Conservation (phyloP, 441 rosid species). For the Melastoma candidum region DNA sequence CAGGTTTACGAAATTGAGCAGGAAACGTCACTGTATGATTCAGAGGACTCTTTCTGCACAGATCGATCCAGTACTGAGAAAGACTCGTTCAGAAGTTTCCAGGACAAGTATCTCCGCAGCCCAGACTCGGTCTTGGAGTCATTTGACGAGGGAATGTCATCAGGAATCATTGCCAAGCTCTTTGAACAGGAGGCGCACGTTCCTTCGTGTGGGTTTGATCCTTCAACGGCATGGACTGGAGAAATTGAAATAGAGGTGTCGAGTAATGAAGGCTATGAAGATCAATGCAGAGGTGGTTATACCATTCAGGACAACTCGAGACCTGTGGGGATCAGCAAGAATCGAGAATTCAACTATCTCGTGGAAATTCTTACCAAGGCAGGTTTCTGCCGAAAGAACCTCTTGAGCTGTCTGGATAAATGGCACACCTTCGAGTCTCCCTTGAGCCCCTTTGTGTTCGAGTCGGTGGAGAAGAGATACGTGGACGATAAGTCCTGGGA, state of each 20-base stretch:
- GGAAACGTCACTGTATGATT: slow-evolving; percentile 24
- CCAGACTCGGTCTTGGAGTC: slow-evolving; percentile 80
- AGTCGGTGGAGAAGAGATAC: slow-evolving; percentile 67
- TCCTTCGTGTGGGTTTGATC: background rate
- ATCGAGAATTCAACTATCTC: slow-evolving; percentile 54
- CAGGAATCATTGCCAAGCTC: slow-evolving; percentile 20
- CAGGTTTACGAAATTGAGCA: slow-evolving; percentile 10
- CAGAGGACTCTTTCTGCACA: slow-evolving; percentile 34
- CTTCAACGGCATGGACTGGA: slow-evolving; percentile 39
- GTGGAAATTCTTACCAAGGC: slow-evolving; percentile 56
- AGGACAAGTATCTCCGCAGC: slow-evolving; percentile 56
- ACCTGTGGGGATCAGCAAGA: slow-evolving; percentile 28
- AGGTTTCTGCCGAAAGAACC: slow-evolving; percentile 25
- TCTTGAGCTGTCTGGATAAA: slow-evolving; percentile 11
- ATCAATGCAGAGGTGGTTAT: slow-evolving; percentile 13
- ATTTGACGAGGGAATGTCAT: slow-evolving; percentile 25
- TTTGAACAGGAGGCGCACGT: slow-evolving; percentile 42
- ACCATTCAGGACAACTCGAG: slow-evolving; percentile 27
- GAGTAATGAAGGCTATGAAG: slow-evolving; percentile 40
- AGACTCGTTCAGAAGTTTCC: slow-evolving; percentile 38
- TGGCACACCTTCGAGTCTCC: slow-evolving; percentile 26
- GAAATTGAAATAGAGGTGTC: slow-evolving; percentile 47
- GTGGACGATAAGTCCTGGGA: slow-evolving; percentile 49
- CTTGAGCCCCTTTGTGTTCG: slow-evolving; percentile 38
- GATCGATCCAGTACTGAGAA: slow-evolving; percentile 28